phyloP scores from a whole-genome alignment of 1,139 yeast genomes.

The Eremothecium gossypii region DNA sequence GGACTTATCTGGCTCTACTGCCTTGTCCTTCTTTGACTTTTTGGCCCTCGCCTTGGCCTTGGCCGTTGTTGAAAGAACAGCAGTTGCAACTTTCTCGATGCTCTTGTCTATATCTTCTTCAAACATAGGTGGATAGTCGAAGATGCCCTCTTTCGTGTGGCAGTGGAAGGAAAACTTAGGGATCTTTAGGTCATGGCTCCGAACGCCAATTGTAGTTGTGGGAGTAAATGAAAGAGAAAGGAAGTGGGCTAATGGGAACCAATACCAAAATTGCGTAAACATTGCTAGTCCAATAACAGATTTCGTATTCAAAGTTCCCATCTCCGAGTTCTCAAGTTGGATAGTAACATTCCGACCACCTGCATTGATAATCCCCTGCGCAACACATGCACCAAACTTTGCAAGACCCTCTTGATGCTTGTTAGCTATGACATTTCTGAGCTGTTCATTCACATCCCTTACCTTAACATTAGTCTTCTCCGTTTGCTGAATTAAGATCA shows the following conservation, averaged over 20 bases:
- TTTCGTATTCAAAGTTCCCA: conserved; percentile 81
- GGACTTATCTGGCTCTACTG: conserved; percentile 26
- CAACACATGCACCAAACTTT: conserved; percentile 92
- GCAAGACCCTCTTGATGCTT: conserved; percentile 97
- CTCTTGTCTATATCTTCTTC: conserved; percentile 76
- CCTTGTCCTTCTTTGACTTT: conserved; percentile 52
- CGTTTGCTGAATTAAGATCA: conserved; percentile 90
- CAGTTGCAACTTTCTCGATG: conserved; percentile 85
- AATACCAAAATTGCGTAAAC: conserved; percentile 93
- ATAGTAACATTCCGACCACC: conserved; percentile 98
- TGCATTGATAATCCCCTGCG: conserved; percentile 97
- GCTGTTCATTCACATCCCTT: conserved; percentile 60
- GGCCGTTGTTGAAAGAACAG: conserved; percentile 87
- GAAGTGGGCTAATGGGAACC: conserved; percentile 97
- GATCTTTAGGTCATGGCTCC: conserved; percentile 65
- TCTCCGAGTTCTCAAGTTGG: conserved; percentile 79
- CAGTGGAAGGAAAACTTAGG: conserved; percentile 80
- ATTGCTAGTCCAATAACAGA: conserved; percentile 89
- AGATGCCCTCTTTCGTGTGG: conserved; percentile 68
- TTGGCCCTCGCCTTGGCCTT: conserved; percentile 89
- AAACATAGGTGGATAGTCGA: conserved; percentile 83
- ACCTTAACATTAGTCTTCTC: conserved; percentile 79
- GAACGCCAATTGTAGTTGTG: conserved; percentile 81
- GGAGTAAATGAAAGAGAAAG: conserved; percentile 87
- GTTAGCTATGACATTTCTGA: conserved; percentile 66